Evolutionary conservation across 1,284 basidiomycete species (phyloP).

Genomic region (Pseudozyma sp.): DNA sequence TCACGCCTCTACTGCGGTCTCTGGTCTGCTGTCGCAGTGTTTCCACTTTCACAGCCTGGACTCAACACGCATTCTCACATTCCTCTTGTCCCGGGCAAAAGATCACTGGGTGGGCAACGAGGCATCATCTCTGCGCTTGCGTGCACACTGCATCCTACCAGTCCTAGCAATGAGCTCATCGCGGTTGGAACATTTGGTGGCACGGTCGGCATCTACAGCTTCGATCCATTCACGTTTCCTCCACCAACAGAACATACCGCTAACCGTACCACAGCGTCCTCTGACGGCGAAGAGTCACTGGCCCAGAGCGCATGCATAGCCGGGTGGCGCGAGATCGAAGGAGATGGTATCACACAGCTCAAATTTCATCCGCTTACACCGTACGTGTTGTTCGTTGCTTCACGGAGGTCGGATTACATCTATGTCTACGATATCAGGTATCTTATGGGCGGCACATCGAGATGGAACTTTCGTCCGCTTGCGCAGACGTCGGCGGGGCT

Average conservation of each 20-base stretch:
- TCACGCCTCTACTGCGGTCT: conserved; percentile 55
- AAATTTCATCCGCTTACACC: conserved; percentile 54
- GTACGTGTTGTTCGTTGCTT: conserved; percentile 54
- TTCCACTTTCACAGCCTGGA: conserved; percentile 51
- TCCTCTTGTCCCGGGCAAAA: conserved; percentile 22
- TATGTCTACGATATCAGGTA: conserved; percentile 56
- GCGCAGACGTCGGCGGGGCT: conserved; percentile 22
- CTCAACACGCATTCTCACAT: conserved; percentile 48
- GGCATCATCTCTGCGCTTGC: conserved; percentile 53
- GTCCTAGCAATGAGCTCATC: conserved; percentile 42
- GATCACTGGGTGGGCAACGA: conserved; percentile 33
- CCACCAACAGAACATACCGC: conserved; percentile 34
- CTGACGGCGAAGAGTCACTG: conserved; percentile 3
- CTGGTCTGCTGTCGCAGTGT: conserved; percentile 29
- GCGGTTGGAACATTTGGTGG: conserved; percentile 56
- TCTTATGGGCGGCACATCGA: conserved; percentile 36
- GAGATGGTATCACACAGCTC: conserved; percentile 56
- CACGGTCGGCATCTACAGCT: conserved; percentile 52
- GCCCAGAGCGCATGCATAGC: conserved; percentile 41
- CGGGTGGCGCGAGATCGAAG: conserved; percentile 57
- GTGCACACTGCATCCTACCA: conserved; percentile 14
- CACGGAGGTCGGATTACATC: conserved; percentile 42
- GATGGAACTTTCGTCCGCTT: conserved; percentile 39
- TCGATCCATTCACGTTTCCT: conserved; percentile 19
- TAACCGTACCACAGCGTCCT: not conserved